Percentiles rank a stretch among this genome's conserved stretches.
These are phyloP conservation scores for Globisporangium canariense DNA, from an alignment of 352 stramenopile species.

Conservation along the genomic window DNA sequence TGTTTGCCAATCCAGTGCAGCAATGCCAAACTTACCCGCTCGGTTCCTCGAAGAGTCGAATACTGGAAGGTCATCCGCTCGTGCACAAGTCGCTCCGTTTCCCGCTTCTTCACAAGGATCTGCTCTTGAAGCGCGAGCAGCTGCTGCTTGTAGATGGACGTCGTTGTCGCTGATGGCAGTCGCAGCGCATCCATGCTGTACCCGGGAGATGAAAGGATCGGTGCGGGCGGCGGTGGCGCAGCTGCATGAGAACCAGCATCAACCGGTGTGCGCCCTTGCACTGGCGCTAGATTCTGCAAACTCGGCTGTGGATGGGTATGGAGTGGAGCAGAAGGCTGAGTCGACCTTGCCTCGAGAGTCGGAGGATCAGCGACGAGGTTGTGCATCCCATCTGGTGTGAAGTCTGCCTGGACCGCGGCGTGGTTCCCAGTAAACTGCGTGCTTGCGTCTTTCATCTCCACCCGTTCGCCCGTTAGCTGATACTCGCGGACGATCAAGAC, in stretches of 20 bases:
- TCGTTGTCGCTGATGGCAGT: slow-evolving; percentile 28
- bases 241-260: not conserved
- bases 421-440: slow-evolving; percentile 80
- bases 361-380: slow-evolving; percentile 16
- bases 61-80: slow-evolving; percentile 63
- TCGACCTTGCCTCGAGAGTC: not conserved
- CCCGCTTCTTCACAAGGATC: slow-evolving; percentile 62
- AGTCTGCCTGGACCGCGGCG: slow-evolving; percentile 58
- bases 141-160: slow-evolving; percentile 71
- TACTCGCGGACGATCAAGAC: slow-evolving; percentile 61
- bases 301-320: not conserved
- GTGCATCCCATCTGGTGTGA: slow-evolving; percentile 58
- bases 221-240: not conserved
- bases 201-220: slow-evolving; percentile 5
- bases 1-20: not conserved
- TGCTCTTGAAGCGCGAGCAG: slow-evolving; percentile 54
- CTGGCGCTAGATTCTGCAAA: not conserved
- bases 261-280: not conserved
- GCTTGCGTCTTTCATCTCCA: slow-evolving; percentile 61
- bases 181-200: slow-evolving; percentile 39
- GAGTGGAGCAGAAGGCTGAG: not conserved
- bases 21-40: slow-evolving; percentile 31
- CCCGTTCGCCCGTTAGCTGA: slow-evolving; percentile 1
- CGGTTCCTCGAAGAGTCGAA: slow-evolving; percentile 45
- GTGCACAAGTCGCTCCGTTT: slow-evolving; percentile 56